Conservation (phyloP, 108 stramenopile genomes). For the Nitzschia palea region DNA sequence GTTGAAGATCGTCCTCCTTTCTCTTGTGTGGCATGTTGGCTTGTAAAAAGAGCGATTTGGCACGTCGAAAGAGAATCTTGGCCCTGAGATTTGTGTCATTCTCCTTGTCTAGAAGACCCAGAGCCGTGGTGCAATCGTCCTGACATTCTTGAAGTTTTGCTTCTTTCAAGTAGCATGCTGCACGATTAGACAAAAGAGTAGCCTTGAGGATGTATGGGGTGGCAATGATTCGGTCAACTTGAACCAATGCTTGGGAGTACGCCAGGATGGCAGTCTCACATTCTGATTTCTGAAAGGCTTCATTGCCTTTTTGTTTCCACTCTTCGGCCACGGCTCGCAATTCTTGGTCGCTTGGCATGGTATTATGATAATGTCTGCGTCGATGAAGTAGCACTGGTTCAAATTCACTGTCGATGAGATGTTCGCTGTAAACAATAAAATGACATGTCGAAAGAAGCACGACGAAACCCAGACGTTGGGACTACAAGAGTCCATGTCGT, state of each 20-base stretch:
- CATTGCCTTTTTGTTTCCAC: conserved; percentile 66
- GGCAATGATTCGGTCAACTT: conserved; percentile 34
- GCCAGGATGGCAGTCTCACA: conserved; percentile 40
- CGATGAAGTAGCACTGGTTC: not conserved
- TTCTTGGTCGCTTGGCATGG: conserved; percentile 47
- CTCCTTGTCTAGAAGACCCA: conserved; percentile 44
- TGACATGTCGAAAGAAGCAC: no score
- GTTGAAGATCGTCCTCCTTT: conserved; percentile 48
- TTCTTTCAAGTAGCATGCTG: conserved; percentile 69
- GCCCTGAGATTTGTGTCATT: conserved; percentile 40
- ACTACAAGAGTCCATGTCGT: no score
- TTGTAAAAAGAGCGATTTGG: conserved; percentile 61
- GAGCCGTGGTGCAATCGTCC: conserved; percentile 66
- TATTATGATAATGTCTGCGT: not conserved
- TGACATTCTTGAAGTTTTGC: conserved; percentile 50
- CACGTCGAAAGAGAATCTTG: conserved; percentile 78
- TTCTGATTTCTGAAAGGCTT: conserved; percentile 65
- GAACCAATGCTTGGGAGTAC: conserved; percentile 54
- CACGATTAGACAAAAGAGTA: conserved; percentile 73
- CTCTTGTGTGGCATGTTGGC: conserved; percentile 33
- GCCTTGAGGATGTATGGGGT: conserved; percentile 28
- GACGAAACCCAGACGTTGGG: no score
- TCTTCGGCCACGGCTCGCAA: conserved; percentile 33
- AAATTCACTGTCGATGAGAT: no score
- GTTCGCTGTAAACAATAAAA: no score